Conservation (phyloP, 306 rosid genomes). For the Acacia confusa region DNA sequence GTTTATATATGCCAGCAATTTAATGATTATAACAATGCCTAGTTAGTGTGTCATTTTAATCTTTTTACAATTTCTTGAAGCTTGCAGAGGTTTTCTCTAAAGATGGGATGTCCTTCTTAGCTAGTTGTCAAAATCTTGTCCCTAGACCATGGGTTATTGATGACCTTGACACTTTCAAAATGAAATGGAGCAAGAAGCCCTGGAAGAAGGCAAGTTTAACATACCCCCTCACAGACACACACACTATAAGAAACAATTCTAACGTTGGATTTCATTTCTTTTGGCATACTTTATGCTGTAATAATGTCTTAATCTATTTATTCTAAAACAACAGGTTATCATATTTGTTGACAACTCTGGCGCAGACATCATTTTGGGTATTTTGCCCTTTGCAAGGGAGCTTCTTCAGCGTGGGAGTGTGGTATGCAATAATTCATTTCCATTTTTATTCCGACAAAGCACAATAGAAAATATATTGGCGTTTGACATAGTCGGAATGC, state of each 20-base stretch:
- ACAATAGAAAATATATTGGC: slow-evolving; percentile 6
- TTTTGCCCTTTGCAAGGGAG: slow-evolving; percentile 96
- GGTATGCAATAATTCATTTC: slow-evolving; percentile 46
- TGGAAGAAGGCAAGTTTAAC: slow-evolving; percentile 79
- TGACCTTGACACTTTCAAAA: slow-evolving; percentile 78
- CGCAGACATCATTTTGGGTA: slow-evolving; percentile 92
- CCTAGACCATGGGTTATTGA: slow-evolving; percentile 95
- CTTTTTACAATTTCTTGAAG: slow-evolving; percentile 54
- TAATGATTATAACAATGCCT: slow-evolving; percentile 14
- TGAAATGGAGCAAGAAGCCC: slow-evolving; percentile 70
- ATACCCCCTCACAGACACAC: background rate
- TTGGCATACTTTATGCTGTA: slow-evolving; percentile 6
- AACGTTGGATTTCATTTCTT: slow-evolving; percentile 7
- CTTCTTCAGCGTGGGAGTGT: slow-evolving; percentile 78
- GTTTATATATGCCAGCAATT: slow-evolving; percentile 7
- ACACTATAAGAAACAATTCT: background rate
- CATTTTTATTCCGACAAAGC: background rate
- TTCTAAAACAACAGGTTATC: slow-evolving; percentile 58
- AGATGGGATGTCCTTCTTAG: slow-evolving; percentile 88
- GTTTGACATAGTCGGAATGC: slow-evolving; percentile 12
- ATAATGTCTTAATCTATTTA: slow-evolving; percentile 30
- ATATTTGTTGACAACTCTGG: slow-evolving; percentile 99
- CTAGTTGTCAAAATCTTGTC: slow-evolving; percentile 81
- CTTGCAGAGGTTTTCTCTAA: slow-evolving; percentile 89
- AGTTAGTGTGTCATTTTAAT: slow-evolving; percentile 23